Conservation (phyloP, 129 eudicot genomes). For the Chrysanthemum lavandulifolium region DNA sequence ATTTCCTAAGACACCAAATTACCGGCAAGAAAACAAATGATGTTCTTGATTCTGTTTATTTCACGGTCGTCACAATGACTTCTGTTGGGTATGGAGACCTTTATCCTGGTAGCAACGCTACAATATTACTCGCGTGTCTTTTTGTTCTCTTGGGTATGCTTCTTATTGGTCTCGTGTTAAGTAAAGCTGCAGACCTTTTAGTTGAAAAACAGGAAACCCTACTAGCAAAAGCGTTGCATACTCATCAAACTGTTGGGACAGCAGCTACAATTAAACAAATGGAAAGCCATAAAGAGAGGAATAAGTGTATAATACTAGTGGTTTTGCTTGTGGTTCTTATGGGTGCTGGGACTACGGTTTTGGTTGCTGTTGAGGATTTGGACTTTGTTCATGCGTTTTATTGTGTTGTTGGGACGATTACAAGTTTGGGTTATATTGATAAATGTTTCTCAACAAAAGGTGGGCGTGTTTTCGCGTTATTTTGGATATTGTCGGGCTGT, state of each 20-base stretch:
- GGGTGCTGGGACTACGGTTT: slow-evolving; percentile 59
- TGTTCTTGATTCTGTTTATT: slow-evolving; percentile 71
- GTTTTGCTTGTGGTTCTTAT: slow-evolving; percentile 56
- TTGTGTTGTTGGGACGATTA: slow-evolving; percentile 82
- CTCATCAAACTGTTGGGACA: slow-evolving; percentile 51
- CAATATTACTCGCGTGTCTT: slow-evolving; percentile 74
- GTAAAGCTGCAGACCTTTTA: slow-evolving; percentile 82
- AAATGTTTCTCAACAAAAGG: slow-evolving; percentile 81
- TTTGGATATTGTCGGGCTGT: slow-evolving; percentile 81
- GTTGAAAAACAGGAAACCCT: slow-evolving; percentile 81
- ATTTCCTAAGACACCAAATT: slow-evolving; percentile 60
- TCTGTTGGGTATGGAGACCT: slow-evolving; percentile 97
- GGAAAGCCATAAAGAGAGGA: slow-evolving; percentile 55
- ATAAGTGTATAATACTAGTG: slow-evolving; percentile 61
- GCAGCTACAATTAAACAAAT: slow-evolving; percentile 54
- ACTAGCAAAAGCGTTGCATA: slow-evolving; percentile 64
- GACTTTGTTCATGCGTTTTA: slow-evolving; percentile 72
- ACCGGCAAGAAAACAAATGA: slow-evolving; percentile 56
- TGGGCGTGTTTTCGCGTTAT: slow-evolving; percentile 84
- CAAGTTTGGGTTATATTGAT: slow-evolving; percentile 89
- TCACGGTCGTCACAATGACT: slow-evolving; percentile 94
- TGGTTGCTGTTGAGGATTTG: slow-evolving; percentile 62
- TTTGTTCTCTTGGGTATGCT: slow-evolving; percentile 94
- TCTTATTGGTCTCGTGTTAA: slow-evolving; percentile 57
- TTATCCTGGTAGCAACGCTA: slow-evolving; percentile 51